Base-by-base conservation (phyloP, 768 basidiomycete species). In the Suillus sp. region DNA sequence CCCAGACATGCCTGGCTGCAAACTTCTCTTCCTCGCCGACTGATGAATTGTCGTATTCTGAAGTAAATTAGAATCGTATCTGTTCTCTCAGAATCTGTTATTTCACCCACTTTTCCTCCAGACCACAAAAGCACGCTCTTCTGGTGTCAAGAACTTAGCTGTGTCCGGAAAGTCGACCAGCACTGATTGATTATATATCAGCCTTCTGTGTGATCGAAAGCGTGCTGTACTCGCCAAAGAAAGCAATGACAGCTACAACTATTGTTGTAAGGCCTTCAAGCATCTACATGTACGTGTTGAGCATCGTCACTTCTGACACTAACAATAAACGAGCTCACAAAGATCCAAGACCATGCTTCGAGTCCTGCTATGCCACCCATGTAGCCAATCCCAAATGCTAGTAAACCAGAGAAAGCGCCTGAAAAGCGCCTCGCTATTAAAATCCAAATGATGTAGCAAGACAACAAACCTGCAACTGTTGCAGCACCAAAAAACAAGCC, bases 341-440 rank as follows among this genome's bases (percentile, higher is more conserved):
- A 89, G 55, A 89, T 87, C 88, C 87, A 89, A 0, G 83, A 84
- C 88, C 88, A 89, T 13, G 85, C 87, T 20, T 79, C 67, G 20
- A 84, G 69, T 1, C 83, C 80, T 3, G 68, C 73, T 0, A 72
- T 72, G 0, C 83, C 84, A 32, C 73, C 70, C 84, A 88, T 83
- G 59, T 83, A 82, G 43, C 79, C 77, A 34, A 88, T 84, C 0
- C 70, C 85, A 70, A 78, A 87, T 0, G 86, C 87, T 18, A 89
- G 66, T 7, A 87, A 71, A 0, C 86, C 86, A 1, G 86, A 84
- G 69, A 88, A 87, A 4, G 86, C 86, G 8, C 78, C 79, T 70
- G 50, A 16, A 20, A n/a, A 38, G 37, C 37, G 16, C 14, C 25
- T 63, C 55, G 40, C 4, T 32, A 42, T 16, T 25, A 9, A 14